phyloP scores from a whole-genome alignment of 805 yeast species.

The Candida tammaniensis region DNA sequence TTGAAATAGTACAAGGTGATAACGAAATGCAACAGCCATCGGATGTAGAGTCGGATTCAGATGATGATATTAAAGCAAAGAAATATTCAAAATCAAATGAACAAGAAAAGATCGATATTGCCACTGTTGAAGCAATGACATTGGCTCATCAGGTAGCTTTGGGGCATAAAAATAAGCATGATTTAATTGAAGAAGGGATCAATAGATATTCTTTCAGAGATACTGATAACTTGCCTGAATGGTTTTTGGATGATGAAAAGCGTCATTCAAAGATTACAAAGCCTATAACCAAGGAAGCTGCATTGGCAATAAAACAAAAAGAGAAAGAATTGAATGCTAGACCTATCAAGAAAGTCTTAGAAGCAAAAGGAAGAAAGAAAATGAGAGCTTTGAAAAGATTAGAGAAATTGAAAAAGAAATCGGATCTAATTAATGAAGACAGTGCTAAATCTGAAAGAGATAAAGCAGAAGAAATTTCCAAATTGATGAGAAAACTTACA shows the following conservation, averaged over 20 bases:
- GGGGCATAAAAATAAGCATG: conserved; percentile 82
- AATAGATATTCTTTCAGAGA: conserved; percentile 92
- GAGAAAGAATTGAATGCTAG: conserved; percentile 78
- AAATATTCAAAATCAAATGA: conserved; percentile 45
- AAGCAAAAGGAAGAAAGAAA: conserved; percentile 95
- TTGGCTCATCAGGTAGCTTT: conserved; percentile 93
- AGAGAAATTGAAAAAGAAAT: conserved; percentile 88
- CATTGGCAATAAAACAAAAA: conserved; percentile 42
- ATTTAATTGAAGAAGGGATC: conserved; percentile 87
- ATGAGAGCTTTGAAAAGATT: conserved; percentile 84
- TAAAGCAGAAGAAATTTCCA: conserved; percentile 89
- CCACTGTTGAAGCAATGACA: conserved; percentile 96
- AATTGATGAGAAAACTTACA: conserved; percentile 75
- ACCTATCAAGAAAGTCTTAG: conserved; percentile 97
- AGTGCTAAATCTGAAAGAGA: conserved; percentile 84
- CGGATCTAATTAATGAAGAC: conserved; percentile 88
- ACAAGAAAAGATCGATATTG: conserved; percentile 69
- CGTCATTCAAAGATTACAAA: conserved; percentile 79
- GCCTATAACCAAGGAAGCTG: conserved; percentile 90
- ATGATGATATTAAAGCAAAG: conserved; percentile 42
- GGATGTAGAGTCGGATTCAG: conserved; percentile 46
- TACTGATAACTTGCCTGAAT: conserved; percentile 85
- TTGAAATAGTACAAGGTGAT: conserved; percentile 38
- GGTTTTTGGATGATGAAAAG: conserved; percentile 94
- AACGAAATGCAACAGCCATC: conserved; percentile 23